Evolutionary conservation across 805 yeast species (phyloP).

Genomic region (Zygoascus bituminiphila): DNA sequence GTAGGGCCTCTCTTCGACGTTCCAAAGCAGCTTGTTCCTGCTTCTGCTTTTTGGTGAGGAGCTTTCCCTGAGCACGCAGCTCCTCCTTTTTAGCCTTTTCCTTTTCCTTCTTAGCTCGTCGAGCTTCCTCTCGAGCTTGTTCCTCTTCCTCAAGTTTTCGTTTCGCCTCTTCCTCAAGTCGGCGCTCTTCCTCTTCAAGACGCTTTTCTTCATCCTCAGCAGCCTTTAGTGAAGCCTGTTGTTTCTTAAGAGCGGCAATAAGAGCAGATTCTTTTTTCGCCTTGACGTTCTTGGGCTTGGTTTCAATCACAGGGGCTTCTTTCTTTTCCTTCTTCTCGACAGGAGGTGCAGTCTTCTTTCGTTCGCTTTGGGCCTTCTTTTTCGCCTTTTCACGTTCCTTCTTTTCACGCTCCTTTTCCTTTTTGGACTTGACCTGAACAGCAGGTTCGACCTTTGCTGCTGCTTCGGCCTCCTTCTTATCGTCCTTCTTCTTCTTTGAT

Average conservation of each 20-base stretch:
- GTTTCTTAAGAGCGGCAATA: conserved; percentile 82
- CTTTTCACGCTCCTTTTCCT: conserved; percentile 94
- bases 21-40: conserved; percentile 82
- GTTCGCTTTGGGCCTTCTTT: conserved; percentile 84
- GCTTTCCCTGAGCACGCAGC: conserved; percentile 92
- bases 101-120: conserved; percentile 67
- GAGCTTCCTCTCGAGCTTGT: conserved; percentile 44
- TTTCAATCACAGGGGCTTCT: conserved; percentile 27
- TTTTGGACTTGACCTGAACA: conserved; percentile 67
- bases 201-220: conserved; percentile 76
- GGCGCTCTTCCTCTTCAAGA: conserved; percentile 61
- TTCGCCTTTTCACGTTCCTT: conserved; percentile 56
- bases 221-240: conserved; percentile 80
- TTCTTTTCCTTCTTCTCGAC: conserved; percentile 47
- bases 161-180: conserved; percentile 44
- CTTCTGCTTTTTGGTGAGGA: conserved; percentile 87
- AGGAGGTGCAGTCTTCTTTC: conserved; percentile 59
- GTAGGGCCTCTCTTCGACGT: conserved; percentile 78
- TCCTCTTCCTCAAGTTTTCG: conserved; percentile 55
- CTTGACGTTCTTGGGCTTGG: conserved; percentile 37
- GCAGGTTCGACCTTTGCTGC: conserved; percentile 23
- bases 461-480: conserved; percentile 47
- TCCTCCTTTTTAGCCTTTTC: conserved; percentile 83
- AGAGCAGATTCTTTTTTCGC: conserved; percentile 84
- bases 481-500: conserved; percentile 70